Conservation (phyloP, 2,329 filamentous ascomycete genomes). For the Aureobasidium leucospermi region DNA sequence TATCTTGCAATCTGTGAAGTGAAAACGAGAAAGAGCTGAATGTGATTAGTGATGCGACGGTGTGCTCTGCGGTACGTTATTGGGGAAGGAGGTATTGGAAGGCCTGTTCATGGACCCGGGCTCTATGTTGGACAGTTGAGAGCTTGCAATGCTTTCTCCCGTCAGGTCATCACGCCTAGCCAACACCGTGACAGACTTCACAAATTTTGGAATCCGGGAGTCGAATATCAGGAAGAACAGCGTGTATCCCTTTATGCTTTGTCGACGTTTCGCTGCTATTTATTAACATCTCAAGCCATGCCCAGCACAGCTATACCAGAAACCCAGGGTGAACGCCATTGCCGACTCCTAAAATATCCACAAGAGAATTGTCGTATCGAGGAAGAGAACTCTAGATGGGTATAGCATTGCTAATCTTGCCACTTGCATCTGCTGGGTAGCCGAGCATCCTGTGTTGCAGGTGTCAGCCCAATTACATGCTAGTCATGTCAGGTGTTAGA, state of each 20-base stretch:
- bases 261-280: neutral
- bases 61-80: neutral
- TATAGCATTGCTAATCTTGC: constrained; percentile 26
- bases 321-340: constrained; percentile 4
- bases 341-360: neutral
- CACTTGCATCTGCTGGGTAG: constrained; percentile 27
- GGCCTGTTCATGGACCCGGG: neutral
- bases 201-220: neutral
- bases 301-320: neutral
- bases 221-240: neutral
- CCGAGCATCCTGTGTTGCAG: constrained; percentile 28
- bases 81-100: neutral
- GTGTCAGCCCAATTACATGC: neutral
- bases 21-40: neutral
- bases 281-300: neutral
- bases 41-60: neutral
- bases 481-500: neutral
- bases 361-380: neutral
- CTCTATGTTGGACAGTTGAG: neutral
- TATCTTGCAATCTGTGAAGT: neutral
- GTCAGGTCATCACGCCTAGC: neutral
- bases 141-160: too few species aligned
- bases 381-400: constrained; percentile 22
- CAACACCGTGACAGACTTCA: neutral
- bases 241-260: neutral